Percentiles rank a stretch among this genome's conserved stretches.
Evolutionary conservation across 2,329 filamentous ascomycete genomes (phyloP).

Genomic region (Nothomitra cinnamomea): DNA sequence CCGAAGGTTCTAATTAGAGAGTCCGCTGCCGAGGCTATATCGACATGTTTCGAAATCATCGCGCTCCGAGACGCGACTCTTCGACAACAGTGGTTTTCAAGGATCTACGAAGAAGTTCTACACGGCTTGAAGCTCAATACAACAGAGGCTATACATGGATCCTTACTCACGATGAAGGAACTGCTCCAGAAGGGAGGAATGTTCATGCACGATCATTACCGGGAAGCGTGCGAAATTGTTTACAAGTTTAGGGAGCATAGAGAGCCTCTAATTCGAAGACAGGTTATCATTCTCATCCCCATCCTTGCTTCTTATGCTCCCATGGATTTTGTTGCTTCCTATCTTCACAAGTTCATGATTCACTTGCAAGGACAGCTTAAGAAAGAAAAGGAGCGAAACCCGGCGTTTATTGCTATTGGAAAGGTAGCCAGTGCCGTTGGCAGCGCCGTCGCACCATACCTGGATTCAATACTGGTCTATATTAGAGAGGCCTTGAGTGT

Average conservation of each 20-base stretch:
- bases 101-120: constrained; percentile 76
- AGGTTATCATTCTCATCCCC: constrained; percentile 80
- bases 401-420: constrained; percentile 89
- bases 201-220: constrained; percentile 96
- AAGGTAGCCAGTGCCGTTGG: constrained; percentile 94
- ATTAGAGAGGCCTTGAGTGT: constrained; percentile 79
- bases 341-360: constrained; percentile 93
- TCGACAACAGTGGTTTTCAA: constrained; percentile 73
- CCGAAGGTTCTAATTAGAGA: constrained; percentile 80
- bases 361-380: constrained; percentile 88
- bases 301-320: constrained; percentile 87
- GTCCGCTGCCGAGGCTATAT: constrained; percentile 82
- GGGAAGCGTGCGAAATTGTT: constrained; percentile 82
- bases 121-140: constrained; percentile 64
- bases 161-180: constrained; percentile 80
- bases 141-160: constrained; percentile 84
- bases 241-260: constrained; percentile 85
- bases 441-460: constrained; percentile 83
- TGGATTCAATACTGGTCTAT: constrained; percentile 85
- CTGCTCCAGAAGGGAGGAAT: constrained; percentile 88
- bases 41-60: constrained; percentile 91
- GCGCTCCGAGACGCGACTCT: constrained; percentile 79
- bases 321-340: constrained; percentile 69
- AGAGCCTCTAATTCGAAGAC: constrained; percentile 72
- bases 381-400: constrained; percentile 83